Percentiles rank a stretch among this genome's conserved stretches.
Conservation (phyloP, 2,329 filamentous ascomycete genomes). For the Fusarium udum region DNA sequence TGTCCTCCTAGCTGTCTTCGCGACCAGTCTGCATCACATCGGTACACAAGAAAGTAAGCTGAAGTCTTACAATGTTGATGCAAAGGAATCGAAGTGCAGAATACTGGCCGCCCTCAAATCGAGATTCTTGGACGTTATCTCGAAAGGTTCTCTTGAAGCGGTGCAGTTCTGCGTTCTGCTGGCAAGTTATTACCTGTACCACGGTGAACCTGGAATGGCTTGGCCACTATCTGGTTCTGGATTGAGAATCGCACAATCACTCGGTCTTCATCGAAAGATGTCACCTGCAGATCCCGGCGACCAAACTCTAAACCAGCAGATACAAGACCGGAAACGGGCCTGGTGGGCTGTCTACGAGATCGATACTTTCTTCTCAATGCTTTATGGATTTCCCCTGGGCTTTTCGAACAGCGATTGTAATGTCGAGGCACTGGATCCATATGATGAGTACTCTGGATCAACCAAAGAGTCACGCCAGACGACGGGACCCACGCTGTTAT, state of each 20-base stretch:
- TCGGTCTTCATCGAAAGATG: slow-evolving; percentile 43
- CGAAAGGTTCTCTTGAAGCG: slow-evolving; percentile 41
- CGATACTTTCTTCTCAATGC: slow-evolving; percentile 53
- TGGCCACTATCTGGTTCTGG: slow-evolving; percentile 52
- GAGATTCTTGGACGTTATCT: slow-evolving; percentile 26
- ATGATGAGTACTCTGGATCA: slow-evolving; percentile 20
- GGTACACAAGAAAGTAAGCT: not conserved
- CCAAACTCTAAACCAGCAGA: slow-evolving; percentile 26
- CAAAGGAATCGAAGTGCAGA: not conserved
- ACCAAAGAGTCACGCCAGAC: not conserved
- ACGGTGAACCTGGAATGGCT: slow-evolving; percentile 48
- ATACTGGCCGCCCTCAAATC: not conserved
- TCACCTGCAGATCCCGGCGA: slow-evolving; percentile 44
- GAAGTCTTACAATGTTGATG: not conserved
- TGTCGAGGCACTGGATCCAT: rapidly evolving
- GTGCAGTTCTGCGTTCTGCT: slow-evolving; percentile 49
- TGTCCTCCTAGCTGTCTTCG: slow-evolving; percentile 13
- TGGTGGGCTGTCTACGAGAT: slow-evolving; percentile 55
- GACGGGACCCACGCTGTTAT: slow-evolving; percentile 10
- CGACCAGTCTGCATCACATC: slow-evolving; percentile 23
- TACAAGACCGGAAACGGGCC: slow-evolving; percentile 47
- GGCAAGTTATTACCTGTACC: slow-evolving; percentile 51
- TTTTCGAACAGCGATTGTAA: slow-evolving; percentile 32
- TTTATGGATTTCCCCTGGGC: slow-evolving; percentile 49
- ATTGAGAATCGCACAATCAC: slow-evolving; percentile 48